These are phyloP conservation scores for Fusarium subglutinans DNA, from an alignment of 2,329 filamentous ascomycete species.

Conservation along the genomic window DNA sequence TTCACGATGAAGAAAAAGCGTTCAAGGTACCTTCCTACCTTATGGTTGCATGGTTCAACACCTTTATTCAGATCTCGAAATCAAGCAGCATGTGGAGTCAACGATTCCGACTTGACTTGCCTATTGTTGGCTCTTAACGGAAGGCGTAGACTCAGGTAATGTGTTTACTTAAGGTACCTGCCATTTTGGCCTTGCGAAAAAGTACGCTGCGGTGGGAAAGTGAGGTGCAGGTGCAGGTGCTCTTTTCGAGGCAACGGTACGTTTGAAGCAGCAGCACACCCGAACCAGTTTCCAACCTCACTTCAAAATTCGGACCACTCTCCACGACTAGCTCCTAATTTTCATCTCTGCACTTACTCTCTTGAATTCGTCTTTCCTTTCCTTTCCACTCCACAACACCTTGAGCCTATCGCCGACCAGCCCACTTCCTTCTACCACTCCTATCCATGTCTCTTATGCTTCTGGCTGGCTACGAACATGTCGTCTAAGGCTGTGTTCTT, in stretches of 20 bases:
- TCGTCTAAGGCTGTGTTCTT: not conserved
- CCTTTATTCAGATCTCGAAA: not conserved
- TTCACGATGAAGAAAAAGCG: not conserved
- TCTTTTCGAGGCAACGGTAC: not conserved
- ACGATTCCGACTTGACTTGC: not conserved
- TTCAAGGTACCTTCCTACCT: not conserved
- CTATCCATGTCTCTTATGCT: not conserved
- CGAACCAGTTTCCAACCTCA: not conserved
- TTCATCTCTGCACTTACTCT: not conserved
- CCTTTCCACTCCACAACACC: not conserved
- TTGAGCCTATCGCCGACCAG: not conserved
- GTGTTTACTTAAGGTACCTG: not conserved
- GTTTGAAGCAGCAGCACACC: conserved; percentile 13
- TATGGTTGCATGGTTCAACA: not conserved
- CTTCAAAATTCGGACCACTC: not conserved
- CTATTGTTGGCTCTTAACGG: not conserved
- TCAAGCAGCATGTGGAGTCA: not conserved
- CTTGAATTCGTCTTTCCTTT: not conserved
- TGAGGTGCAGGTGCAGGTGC: not conserved
- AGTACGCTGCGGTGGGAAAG: not conserved
- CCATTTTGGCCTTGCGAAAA: not conserved
- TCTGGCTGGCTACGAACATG: conserved; percentile 6
- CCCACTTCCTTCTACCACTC: not conserved
- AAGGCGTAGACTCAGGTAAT: too few species aligned
- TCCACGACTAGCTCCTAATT: not conserved